These are phyloP conservation scores for Dendrobium nobile DNA, from an alignment of 106 monocot genomes.

Conservation along the genomic window DNA sequence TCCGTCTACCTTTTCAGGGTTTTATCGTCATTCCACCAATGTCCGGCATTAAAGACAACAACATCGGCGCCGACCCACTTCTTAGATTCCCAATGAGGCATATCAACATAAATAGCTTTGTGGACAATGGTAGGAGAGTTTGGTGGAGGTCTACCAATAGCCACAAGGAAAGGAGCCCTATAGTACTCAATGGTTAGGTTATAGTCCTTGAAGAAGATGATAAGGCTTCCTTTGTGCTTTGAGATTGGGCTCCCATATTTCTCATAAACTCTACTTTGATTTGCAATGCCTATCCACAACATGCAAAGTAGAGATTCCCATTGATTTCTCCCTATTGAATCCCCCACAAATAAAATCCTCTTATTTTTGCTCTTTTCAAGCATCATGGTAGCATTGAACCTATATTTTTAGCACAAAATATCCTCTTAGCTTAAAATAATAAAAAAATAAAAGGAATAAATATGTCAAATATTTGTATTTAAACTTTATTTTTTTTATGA, in stretches of 20 bases:
- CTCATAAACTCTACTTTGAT: conserved; percentile 54
- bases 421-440: neutral
- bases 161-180: conserved; percentile 57
- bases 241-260: conserved; percentile 65
- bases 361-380: conserved; percentile 62
- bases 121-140: conserved; percentile 14
- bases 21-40: conserved; percentile 86
- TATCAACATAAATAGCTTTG: conserved; percentile 55
- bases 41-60: conserved; percentile 67
- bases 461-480: too few relatives aligned
- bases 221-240: conserved; percentile 82
- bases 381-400: conserved; percentile 72
- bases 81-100: conserved; percentile 35
- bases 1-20: conserved; percentile 39
- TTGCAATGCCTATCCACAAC: conserved; percentile 19
- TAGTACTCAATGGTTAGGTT: conserved; percentile 92
- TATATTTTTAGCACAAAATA: neutral
- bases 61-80: conserved; percentile 56
- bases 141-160: conserved; percentile 41
- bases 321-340: conserved; percentile 91
- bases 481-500: too few relatives aligned
- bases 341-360: conserved; percentile 71
- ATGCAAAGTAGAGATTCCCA: conserved; percentile 96
- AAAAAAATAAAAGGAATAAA: neutral
- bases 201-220: conserved; percentile 51